Base-by-base conservation (phyloP, 2,329 filamentous ascomycete species). In the Neofusicoccum kwambonambiense region DNA sequence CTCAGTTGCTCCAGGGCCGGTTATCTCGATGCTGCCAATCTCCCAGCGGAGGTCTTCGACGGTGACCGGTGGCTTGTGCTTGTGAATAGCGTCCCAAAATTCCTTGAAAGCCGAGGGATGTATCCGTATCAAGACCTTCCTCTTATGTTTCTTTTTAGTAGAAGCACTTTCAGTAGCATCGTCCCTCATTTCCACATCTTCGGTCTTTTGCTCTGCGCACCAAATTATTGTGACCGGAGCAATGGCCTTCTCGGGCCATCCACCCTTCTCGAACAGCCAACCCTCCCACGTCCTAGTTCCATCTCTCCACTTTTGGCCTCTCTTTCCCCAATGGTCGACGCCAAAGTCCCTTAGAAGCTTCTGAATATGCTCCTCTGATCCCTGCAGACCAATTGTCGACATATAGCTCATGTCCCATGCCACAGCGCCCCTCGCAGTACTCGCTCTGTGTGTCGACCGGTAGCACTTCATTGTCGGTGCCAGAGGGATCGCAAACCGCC, bases 331-430 rank as follows among this genome's bases (percentile, higher is more conserved):
- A n/a, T 69, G 69, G 19, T 80, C 80, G 50, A 92, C 76, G 0
- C 90, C 89, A 1, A 97, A 70, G 4, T 82, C 83, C 71, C 82
- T 87, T 39, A 98, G 75, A 9, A 94, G 81, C 42, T 85, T 84
- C 64, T 88, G 81, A 45, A 97, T 79, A 62, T 88, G 89, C 35
- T 80, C 77, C 45, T 86, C 80, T 13, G 82, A 79, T 0, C 93
- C 95, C 69, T 89, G 88, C 3, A 98, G 75, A 13, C 89, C 85
- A 68, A 98, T 90, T 1, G 92, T 97, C 70, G 91, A 91, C 81
- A 95, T 90, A 75, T 97, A 99, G 75, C 93, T 98, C 82, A 88
- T 91, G 77, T 99, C 95, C 93, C 94, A 98, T 0, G 89, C 89
- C 49, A 98, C 82, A 22, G 90, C 90, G 4, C 95, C 93, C 68